A percentile compares a stretch with the other conserved stretches of the same genome.
Evolutionary conservation across 75 land plant species (phyloP).

Genomic region (Cupressus sempervirens): DNA sequence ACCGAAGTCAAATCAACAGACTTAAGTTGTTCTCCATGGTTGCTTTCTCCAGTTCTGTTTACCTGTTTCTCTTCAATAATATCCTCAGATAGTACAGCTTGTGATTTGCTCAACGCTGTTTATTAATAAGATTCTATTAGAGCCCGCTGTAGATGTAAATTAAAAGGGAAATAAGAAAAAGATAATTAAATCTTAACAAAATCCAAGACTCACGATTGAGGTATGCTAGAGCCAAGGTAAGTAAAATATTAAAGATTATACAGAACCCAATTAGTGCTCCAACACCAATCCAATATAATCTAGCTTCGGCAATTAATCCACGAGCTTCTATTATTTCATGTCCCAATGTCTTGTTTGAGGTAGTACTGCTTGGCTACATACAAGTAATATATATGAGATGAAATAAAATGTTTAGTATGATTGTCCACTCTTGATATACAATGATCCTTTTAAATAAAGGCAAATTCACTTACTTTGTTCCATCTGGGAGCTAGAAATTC

Average conservation of each 20-base stretch:
- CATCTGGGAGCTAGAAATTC: constrained; percentile 72
- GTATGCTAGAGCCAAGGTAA: constrained; percentile 39
- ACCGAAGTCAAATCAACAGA: constrained; percentile 13
- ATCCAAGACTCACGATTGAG: constrained; percentile 57
- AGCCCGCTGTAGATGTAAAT: neutral
- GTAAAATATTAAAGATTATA: constrained; percentile 53
- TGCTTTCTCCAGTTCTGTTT: constrained; percentile 21
- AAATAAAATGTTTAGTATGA: neutral
- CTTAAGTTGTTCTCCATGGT: constrained; percentile 17
- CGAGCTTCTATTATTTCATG: constrained; percentile 31
- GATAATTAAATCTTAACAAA: neutral
- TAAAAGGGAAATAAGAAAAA: neutral
- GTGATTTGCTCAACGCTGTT: constrained; percentile 40
- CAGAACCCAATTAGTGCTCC: constrained; percentile 62
- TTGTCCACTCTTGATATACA: neutral
- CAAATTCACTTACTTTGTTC: constrained; percentile 35
- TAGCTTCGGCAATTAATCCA: constrained; percentile 39
- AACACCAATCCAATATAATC: constrained; percentile 87
- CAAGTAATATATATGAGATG: neutral
- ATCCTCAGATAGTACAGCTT: constrained; percentile 26
- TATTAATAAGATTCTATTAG: neutral
- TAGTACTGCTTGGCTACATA: neutral
- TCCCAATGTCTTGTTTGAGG: constrained; percentile 36
- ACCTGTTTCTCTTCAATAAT: constrained; percentile 19
- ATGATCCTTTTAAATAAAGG: neutral